A percentile compares a stretch with the other conserved stretches of the same genome.
These are phyloP conservation scores for Mucor irregularis DNA, from an alignment of 371 early-diverging fungal species.

Conservation along the genomic window DNA sequence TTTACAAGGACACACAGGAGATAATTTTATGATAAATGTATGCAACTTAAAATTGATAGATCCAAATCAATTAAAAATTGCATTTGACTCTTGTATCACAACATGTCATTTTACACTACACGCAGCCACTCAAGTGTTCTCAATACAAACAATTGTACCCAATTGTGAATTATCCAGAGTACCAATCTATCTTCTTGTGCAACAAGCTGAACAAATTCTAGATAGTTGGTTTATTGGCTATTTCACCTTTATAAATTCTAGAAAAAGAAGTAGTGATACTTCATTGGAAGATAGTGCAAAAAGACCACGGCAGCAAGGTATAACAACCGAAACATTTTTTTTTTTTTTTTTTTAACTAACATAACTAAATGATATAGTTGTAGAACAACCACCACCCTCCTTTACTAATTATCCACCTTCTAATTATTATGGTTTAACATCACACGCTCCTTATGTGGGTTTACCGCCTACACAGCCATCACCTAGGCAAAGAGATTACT, in stretches of 20 bases:
- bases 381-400: not conserved
- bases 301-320: not conserved
- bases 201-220: slow-evolving; percentile 8
- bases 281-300: not conserved
- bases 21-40: slow-evolving; percentile 9
- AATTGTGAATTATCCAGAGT: slow-evolving; percentile 3
- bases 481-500: slow-evolving; percentile 16
- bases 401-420: not conserved
- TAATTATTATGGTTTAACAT: not conserved
- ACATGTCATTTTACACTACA: slow-evolving; percentile 19
- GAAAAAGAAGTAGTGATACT: slow-evolving; percentile 12
- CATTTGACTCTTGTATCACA: slow-evolving; percentile 20
- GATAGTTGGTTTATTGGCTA: slow-evolving; percentile 20
- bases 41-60: slow-evolving; percentile 5
- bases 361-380: not conserved
- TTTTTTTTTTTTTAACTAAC: not conserved
- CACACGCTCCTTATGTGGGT: slow-evolving; percentile 15
- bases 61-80: slow-evolving; percentile 9
- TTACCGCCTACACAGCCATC: slow-evolving; percentile 17
- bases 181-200: slow-evolving; percentile 17
- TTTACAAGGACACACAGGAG: slow-evolving; percentile 14
- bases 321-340: too few relatives aligned
- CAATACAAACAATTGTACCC: slow-evolving; percentile 16
- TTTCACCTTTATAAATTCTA: slow-evolving; percentile 7
- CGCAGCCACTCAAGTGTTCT: slow-evolving; percentile 14